phyloP scores from a whole-genome alignment of 169 alveolate genomes.

The Eimeria sp. region DNA sequence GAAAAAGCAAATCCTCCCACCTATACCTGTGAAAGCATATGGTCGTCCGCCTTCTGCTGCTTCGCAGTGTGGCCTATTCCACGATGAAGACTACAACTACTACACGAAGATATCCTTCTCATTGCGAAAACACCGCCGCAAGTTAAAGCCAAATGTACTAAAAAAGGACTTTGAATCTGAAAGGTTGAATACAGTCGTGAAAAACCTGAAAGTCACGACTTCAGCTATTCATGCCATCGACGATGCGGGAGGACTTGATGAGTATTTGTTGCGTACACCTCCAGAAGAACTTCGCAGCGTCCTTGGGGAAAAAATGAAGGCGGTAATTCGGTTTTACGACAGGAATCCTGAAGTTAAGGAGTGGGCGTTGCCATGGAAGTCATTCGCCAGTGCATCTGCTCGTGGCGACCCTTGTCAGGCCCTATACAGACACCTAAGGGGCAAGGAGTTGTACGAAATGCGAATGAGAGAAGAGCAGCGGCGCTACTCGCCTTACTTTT shows the following conservation, averaged over 20 bases:
- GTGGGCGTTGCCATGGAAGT: constrained; percentile 85
- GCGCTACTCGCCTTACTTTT: constrained; percentile 79
- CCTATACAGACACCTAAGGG: constrained; percentile 72
- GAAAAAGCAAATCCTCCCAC: constrained; percentile 90
- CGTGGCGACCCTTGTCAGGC: constrained; percentile 79
- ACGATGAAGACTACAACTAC: constrained; percentile 93
- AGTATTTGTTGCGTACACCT: constrained; percentile 91
- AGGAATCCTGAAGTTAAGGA: constrained; percentile 83
- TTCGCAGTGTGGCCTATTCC: constrained; percentile 92
- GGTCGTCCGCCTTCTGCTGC: constrained; percentile 95
- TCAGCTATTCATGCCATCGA: constrained; percentile 94
- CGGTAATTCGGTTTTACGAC: constrained; percentile 91
- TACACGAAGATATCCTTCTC: constrained; percentile 64
- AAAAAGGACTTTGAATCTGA: constrained; percentile 68
- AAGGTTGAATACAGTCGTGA: constrained; percentile 89
- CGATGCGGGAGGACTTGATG: constrained; percentile 94
- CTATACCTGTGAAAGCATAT: constrained; percentile 94
- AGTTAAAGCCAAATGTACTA: constrained; percentile 76
- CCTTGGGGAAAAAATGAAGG: constrained; percentile 91
- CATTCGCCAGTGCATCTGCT: constrained; percentile 63
- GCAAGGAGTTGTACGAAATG: constrained; percentile 76
- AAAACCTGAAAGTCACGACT: constrained; percentile 91
- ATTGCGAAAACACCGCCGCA: constrained; percentile 59
- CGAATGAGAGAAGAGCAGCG: constrained; percentile 12
- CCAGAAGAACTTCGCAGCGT: constrained; percentile 94